These are phyloP conservation scores for Vickermania spadyakhi DNA, from an alignment of 208 protist genomes.

Conservation along the genomic window DNA sequence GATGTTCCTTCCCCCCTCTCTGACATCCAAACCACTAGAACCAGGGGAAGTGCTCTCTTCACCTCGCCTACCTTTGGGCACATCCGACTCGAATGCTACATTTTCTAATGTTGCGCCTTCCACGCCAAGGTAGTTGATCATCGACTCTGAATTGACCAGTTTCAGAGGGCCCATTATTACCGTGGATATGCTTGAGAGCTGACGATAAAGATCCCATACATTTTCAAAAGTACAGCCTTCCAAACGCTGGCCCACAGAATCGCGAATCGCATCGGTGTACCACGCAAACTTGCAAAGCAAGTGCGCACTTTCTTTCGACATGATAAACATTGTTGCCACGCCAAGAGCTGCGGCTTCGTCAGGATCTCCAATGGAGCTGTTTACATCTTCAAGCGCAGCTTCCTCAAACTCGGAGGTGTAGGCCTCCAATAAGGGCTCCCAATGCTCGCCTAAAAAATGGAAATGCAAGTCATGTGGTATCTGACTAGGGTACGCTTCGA, in stretches of 20 bases:
- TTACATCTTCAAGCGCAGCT: not conserved
- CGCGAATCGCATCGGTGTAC: not conserved
- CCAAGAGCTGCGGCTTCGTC: not conserved
- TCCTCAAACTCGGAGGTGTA: not conserved
- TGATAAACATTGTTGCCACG: not conserved
- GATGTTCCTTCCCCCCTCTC: not conserved
- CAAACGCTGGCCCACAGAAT: not conserved
- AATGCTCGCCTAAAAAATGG: not conserved
- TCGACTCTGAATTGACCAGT: not conserved
- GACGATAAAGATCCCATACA: not conserved
- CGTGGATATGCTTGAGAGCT: not conserved
- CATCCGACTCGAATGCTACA: no score
- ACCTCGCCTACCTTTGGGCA: no score
- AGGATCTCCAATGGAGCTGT: not conserved
- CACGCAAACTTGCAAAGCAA: not conserved
- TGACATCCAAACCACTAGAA: no score
- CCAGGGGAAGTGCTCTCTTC: not conserved
- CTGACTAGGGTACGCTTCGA: not conserved
- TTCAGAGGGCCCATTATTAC: not conserved
- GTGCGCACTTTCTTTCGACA: not conserved
- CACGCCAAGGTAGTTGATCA: no score
- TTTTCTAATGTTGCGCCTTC: no score
- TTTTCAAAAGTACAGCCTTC: not conserved
- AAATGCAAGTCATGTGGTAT: not conserved
- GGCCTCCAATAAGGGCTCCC: not conserved